Evolutionary conservation across 148 eudicot genomes (phyloP), one percentile per base, ranked within the genome.

Genomic region (Selenicereus undatus): DNA sequence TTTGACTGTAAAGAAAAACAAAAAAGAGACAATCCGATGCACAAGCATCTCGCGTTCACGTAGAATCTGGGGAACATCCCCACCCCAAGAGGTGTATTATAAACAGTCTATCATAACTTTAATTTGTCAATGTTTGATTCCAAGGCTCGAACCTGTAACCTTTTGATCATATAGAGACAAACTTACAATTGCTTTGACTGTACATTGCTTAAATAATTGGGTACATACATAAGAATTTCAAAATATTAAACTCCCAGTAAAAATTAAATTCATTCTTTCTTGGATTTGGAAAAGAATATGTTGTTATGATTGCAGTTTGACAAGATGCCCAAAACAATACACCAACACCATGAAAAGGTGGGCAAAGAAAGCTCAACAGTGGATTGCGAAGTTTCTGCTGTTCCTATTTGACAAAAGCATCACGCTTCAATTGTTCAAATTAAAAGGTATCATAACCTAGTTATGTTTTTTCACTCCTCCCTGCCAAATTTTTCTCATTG

Each of bases 111-210:
- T n/a, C n/a, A n/a, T n/a, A n/a, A n/a, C n/a, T n/a, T n/a, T n/a
- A n/a, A n/a, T n/a, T n/a, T n/a, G n/a, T n/a, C n/a, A n/a, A n/a
- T n/a, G n/a, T n/a, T n/a, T n/a, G n/a, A n/a, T n/a, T n/a, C n/a
- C n/a, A n/a, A n/a, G n/a, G n/a, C n/a, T n/a, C n/a, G n/a, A n/a
- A n/a, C n/a, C n/a, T n/a, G n/a, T n/a, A n/a, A n/a, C n/a, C n/a
- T n/a, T n/a, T n/a, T n/a, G n/a, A n/a, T n/a, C n/a, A n/a, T n/a
- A n/a, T n/a, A n/a, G n/a, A n/a, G n/a, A n/a, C n/a, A n/a, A n/a
- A n/a, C n/a, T n/a, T n/a, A n/a, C 80, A 52, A 76, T 83, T 84
- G 80, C 80, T 80, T 71, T 71, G 83, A 76, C 86, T 80, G 83
- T 64, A 20, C 7, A 56, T 22, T 18, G 29, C 12, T 27, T 11